Evolutionary conservation across 176 grass and related monocot genomes (phyloP), one percentile per base, ranked within the genome.

Genomic region (Stipa capillata): DNA sequence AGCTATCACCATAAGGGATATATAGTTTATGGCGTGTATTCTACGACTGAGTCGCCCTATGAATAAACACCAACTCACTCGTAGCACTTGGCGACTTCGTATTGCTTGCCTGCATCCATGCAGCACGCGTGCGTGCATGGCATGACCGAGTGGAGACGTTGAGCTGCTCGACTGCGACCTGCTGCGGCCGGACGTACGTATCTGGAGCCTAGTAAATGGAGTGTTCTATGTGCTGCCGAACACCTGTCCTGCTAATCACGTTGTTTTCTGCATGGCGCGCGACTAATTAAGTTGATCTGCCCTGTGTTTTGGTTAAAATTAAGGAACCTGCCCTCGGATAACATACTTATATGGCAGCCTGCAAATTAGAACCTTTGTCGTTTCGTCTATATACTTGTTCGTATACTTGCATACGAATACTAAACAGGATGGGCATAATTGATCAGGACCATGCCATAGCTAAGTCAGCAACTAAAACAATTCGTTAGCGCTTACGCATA

Each of bases 291-390:
- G 16, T 2, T 42, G n/a, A n/a, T n/a, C n/a, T n/a, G n/a, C n/a
- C n/a, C n/a, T n/a, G n/a, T n/a, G n/a, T n/a, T n/a, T n/a, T n/a
- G n/a, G n/a, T n/a, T n/a, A n/a, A n/a, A n/a, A n/a, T n/a, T n/a
- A n/a, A n/a, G n/a, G n/a, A n/a, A 43, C 32, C 24, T 66, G 74
- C 23, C 29, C 28, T 27, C 1, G 68, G 74, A 88, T 79, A 79
- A 73, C 56, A 15, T 79, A 56, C 37, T 78, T 72, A 45, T 77
- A 63, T 71, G 36, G 20, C 18, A 39, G 32, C 8, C 6, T 41
- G 68, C 49, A 84, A 56, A 88, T 47, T 79, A 58, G 11, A 79
- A 88, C 33, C 24, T 25, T 58, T 50, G 86, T 66, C 74, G 73
- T n/a, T 14, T 57, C 11, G 35, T 72, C 4, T 27, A 28, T 20